Evolutionary conservation across 129 eudicot genomes (phyloP).

Genomic region (Escallonia rubra): DNA sequence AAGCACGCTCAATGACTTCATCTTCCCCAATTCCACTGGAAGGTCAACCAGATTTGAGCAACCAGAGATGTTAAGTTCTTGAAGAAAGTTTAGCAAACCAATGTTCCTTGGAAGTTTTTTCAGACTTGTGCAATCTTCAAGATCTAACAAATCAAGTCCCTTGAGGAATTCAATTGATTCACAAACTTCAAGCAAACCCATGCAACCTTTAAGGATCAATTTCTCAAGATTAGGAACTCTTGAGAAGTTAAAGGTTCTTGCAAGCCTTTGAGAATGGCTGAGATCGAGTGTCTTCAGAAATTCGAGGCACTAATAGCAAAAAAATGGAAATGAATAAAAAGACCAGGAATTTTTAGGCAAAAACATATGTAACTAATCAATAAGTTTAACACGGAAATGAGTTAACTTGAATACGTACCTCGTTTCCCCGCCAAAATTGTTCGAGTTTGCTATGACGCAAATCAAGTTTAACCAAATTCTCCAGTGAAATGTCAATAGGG

Average conservation of each 20-base stretch:
- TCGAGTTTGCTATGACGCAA: not conserved
- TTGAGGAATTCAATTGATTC: not conserved
- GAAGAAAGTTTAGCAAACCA: not conserved
- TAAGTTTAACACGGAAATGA: too few relatives aligned
- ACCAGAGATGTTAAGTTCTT: not conserved
- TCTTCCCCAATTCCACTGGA: not conserved
- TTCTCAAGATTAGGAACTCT: slow-evolving; percentile 1
- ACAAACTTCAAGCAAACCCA: not conserved
- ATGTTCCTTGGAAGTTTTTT: not conserved
- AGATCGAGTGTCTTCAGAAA: slow-evolving; percentile 2
- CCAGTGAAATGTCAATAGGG: not conserved
- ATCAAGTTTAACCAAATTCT: not conserved
- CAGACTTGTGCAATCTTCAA: not conserved
- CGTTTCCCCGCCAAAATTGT: not conserved
- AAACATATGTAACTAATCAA: too few relatives aligned
- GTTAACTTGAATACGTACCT: not conserved
- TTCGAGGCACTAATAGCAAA: not conserved
- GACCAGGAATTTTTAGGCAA: not conserved
- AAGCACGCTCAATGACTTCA: not conserved
- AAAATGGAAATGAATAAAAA: too few relatives aligned
- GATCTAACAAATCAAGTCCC: not conserved
- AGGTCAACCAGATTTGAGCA: not conserved
- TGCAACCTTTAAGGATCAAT: slow-evolving; percentile 1
- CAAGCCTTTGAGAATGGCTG: slow-evolving; percentile 2
- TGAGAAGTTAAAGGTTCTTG: not conserved